Evolutionary conservation across 2,329 filamentous ascomycete genomes (phyloP).

Genomic region (Alternaria brassicae): DNA sequence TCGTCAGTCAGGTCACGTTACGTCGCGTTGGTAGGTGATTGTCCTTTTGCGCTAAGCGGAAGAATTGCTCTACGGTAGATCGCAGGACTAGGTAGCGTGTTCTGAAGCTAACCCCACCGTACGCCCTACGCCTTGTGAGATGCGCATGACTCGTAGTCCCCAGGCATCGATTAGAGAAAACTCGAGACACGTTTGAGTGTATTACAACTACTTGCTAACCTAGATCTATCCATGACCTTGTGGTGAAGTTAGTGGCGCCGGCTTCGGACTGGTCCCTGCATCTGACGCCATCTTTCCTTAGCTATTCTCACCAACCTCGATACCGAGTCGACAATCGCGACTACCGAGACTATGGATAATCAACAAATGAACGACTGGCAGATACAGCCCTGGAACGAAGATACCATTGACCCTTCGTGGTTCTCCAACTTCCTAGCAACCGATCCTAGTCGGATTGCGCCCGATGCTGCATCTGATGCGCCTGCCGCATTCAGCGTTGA

Average conservation of each 20-base stretch:
- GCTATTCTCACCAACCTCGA: background rate
- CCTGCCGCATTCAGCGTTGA: conserved; percentile 3
- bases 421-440: conserved; percentile 5
- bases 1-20: conserved; percentile 1
- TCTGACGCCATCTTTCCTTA: background rate
- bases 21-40: background rate
- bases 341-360: conserved; percentile 7
- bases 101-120: background rate
- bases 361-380: conserved; percentile 8
- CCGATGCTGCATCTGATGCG: background rate
- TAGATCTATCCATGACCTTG: background rate
- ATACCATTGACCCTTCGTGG: conserved; percentile 9
- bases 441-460: background rate
- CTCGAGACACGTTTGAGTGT: background rate
- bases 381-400: conserved; percentile 1
- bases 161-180: background rate
- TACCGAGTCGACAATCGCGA: background rate
- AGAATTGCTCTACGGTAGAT: conserved; percentile 8
- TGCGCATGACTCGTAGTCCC: background rate
- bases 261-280: conserved; percentile 4
- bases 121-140: conserved; percentile 16
- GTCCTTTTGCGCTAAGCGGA: background rate
- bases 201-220: background rate
- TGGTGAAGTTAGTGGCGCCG: background rate
- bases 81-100: conserved; percentile 6